phyloP scores from a whole-genome alignment of 805 yeast species.

The Lipomyces mesembrius region DNA sequence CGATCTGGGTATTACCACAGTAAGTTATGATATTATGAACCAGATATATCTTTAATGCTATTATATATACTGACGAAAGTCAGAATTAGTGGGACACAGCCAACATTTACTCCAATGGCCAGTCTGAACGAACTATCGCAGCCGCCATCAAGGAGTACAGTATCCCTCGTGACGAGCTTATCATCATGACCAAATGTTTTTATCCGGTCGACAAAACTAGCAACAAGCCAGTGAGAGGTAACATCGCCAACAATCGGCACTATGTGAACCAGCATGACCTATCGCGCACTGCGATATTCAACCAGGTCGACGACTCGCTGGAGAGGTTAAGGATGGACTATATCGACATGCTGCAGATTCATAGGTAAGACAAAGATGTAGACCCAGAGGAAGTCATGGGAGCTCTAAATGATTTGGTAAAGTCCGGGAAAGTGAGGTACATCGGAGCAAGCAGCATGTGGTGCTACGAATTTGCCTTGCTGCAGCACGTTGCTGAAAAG shows the following conservation, averaged over 20 bases:
- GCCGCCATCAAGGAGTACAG: slow-evolving; percentile 57
- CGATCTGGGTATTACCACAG: slow-evolving; percentile 50
- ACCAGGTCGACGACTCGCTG: slow-evolving; percentile 50
- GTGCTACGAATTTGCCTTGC: slow-evolving; percentile 55
- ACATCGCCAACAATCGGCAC: slow-evolving; percentile 37
- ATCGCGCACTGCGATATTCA: slow-evolving; percentile 53
- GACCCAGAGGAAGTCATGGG: slow-evolving; percentile 57
- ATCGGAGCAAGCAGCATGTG: slow-evolving; percentile 68
- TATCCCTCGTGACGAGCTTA: slow-evolving; percentile 58
- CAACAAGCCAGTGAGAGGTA: slow-evolving; percentile 15
- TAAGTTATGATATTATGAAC: slow-evolving; percentile 5
- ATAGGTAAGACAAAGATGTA: slow-evolving; percentile 55
- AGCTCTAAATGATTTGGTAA: slow-evolving; percentile 57
- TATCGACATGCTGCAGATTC: slow-evolving; percentile 61
- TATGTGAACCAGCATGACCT: slow-evolving; percentile 56
- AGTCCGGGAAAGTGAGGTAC: slow-evolving; percentile 54
- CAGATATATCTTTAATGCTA: too few relatives aligned
- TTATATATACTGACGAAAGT: neutral
- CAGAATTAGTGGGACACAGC: slow-evolving; percentile 48
- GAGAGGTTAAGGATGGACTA: slow-evolving; percentile 55
- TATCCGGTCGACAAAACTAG: slow-evolving; percentile 13
- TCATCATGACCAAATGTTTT: slow-evolving; percentile 56
- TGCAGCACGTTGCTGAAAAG: slow-evolving; percentile 61
- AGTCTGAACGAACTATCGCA: slow-evolving; percentile 52
- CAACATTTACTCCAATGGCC: slow-evolving; percentile 51